Evolutionary conservation across 2,329 filamentous ascomycete genomes (phyloP).

Genomic region (Xylariaceae sp.): DNA sequence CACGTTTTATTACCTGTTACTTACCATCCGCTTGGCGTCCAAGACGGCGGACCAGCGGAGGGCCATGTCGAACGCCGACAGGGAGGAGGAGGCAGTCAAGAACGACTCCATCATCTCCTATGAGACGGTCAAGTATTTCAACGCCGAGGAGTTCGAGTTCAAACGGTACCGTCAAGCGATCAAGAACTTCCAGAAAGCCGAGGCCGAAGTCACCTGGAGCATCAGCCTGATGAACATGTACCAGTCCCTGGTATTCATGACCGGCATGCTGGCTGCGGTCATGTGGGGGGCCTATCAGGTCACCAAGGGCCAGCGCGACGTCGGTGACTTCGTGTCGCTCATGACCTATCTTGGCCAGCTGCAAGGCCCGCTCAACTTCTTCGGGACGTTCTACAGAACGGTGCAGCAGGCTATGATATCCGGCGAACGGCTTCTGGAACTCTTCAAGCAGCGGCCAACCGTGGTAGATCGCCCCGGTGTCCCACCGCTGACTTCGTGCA

Average conservation of each 20-base stretch:
- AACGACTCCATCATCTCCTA: conserved; percentile 99
- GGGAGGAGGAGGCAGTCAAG: conserved; percentile 95
- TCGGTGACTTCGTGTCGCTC: conserved; percentile 68
- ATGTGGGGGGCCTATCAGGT: conserved; percentile 75
- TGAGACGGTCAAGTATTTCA: conserved; percentile 90
- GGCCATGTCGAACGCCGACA: conserved; percentile 89
- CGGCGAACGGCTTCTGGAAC: conserved; percentile 85
- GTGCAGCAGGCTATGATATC: conserved; percentile 98
- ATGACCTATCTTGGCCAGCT: conserved; percentile 76
- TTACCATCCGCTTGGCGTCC: conserved; percentile 93
- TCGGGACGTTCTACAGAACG: conserved; percentile 91
- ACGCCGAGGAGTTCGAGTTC: conserved; percentile 76
- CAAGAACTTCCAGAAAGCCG: conserved; percentile 63
- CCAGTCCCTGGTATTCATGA: conserved; percentile 74
- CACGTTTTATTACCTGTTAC: conserved; percentile 92
- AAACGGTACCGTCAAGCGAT: conserved; percentile 67
- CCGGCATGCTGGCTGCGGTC: conserved; percentile 65
- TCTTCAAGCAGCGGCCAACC: conserved; percentile 94
- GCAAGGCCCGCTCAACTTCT: conserved; percentile 77
- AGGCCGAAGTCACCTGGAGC: conserved; percentile 70
- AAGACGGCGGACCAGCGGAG: conserved; percentile 86
- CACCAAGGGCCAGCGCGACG: conserved; percentile 55
- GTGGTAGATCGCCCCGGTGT: conserved; percentile 73
- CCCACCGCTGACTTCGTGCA: conserved; percentile 57
- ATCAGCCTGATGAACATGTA: conserved; percentile 76